Evolutionary conservation across 352 stramenopile species (phyloP).

Genomic region (Paralagenidium karlingii): DNA sequence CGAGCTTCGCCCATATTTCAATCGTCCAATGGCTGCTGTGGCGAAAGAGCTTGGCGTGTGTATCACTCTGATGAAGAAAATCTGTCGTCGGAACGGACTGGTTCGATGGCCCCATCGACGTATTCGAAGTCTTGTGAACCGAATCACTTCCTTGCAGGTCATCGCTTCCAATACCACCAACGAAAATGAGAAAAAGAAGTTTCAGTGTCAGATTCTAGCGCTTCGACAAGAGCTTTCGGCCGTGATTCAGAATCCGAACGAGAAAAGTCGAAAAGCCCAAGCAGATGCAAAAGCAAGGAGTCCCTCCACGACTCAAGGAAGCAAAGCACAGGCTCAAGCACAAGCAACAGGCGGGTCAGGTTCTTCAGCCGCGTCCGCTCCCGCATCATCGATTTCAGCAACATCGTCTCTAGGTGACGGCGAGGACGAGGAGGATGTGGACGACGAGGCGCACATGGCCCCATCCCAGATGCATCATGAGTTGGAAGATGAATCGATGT

Average conservation of each 20-base stretch:
- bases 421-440: too few species aligned
- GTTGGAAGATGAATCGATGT: too few species aligned
- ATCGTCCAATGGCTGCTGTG: conserved; percentile 73
- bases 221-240: conserved; percentile 54
- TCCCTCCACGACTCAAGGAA: conserved; percentile 2
- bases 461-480: too few species aligned
- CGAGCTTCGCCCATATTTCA: conserved; percentile 69
- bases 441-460: too few species aligned
- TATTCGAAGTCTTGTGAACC: conserved; percentile 72
- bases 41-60: conserved; percentile 74
- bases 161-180: conserved; percentile 30
- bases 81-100: conserved; percentile 70
- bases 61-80: conserved; percentile 84
- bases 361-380: too few species aligned
- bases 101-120: conserved; percentile 69
- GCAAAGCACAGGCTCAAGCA: too few species aligned
- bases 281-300: conserved; percentile 30
- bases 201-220: conserved; percentile 40
- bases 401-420: too few species aligned
- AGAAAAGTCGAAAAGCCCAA: conserved; percentile 73
- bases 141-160: conserved; percentile 63
- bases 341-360: too few species aligned
- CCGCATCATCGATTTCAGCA: too few species aligned
- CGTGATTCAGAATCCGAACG: conserved; percentile 77
- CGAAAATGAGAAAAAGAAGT: conserved; percentile 36